Evolutionary conservation across 768 basidiomycete genomes (phyloP).

Genomic region (Mycena epipterygia): DNA sequence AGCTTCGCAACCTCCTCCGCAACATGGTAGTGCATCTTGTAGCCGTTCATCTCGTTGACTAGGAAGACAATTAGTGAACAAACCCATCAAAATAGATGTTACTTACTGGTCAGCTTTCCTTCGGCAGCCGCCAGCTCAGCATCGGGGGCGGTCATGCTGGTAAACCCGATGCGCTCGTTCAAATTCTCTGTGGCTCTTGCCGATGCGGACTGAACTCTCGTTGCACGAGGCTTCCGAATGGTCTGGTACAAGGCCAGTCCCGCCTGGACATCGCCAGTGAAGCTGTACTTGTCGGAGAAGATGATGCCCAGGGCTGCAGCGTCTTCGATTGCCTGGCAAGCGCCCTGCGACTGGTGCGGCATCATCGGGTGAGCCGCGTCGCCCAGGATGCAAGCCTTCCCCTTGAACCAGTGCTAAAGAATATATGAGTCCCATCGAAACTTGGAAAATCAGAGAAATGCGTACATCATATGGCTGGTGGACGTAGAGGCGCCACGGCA

Average conservation of each 20-base stretch:
- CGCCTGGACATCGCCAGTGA: conserved; percentile 40
- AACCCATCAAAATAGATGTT: background rate
- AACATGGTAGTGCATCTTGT: conserved; percentile 47
- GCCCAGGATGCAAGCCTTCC: conserved; percentile 45
- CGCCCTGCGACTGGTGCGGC: conserved; percentile 50
- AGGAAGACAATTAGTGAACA: background rate
- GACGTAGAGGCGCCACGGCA: conserved; percentile 52
- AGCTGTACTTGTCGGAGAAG: conserved; percentile 45
- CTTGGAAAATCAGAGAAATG: background rate
- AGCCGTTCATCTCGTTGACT: conserved; percentile 51
- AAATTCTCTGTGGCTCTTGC: conserved; percentile 48
- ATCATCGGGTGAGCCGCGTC: conserved; percentile 49
- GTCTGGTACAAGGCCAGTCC: conserved; percentile 47
- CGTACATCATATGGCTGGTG: conserved; percentile 48
- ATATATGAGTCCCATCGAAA: conserved; percentile 1
- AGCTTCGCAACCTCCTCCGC: conserved; percentile 18
- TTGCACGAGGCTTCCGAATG: conserved; percentile 48
- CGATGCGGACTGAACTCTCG: conserved; percentile 45
- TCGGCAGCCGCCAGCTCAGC: conserved; percentile 43
- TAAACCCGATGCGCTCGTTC: conserved; percentile 50
- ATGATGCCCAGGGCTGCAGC: conserved; percentile 50
- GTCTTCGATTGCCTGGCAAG: conserved; percentile 49
- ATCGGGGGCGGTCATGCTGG: conserved; percentile 44
- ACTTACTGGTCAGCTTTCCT: conserved; percentile 45
- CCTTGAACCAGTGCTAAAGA: conserved; percentile 42